A percentile compares a stretch with the other conserved stretches of the same genome.
These are phyloP conservation scores for Calycina marina DNA, from an alignment of 2,329 filamentous ascomycete species.

Conservation along the genomic window DNA sequence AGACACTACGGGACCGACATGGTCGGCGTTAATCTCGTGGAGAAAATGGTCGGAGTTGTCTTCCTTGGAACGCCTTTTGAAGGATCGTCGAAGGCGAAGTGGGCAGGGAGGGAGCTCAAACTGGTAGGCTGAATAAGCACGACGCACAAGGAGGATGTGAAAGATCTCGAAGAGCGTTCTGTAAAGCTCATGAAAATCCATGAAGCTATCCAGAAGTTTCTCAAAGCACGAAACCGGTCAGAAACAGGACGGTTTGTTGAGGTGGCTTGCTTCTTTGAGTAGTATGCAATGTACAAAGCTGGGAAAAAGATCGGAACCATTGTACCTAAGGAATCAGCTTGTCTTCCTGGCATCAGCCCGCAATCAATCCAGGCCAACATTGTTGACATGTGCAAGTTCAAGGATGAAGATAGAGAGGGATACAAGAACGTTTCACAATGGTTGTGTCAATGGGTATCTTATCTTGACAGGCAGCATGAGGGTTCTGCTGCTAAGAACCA, in stretches of 20 bases:
- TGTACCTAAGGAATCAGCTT: slow-evolving; percentile 2
- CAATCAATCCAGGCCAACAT: neutral
- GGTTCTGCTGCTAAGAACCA: no score
- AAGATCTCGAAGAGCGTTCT: slow-evolving; percentile 1
- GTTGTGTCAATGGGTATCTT: slow-evolving; percentile 1
- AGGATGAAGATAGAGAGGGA: neutral
- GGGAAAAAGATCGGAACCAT: neutral
- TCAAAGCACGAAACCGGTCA: neutral
- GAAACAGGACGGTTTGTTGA: neutral
- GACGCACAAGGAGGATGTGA: slow-evolving; percentile 1
- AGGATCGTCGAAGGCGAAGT: neutral
- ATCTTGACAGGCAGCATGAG: slow-evolving; percentile 1
- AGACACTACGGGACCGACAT: no score
- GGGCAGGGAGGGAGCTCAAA: neutral
- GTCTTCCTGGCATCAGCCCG: neutral
- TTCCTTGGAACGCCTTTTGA: neutral
- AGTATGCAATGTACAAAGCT: neutral
- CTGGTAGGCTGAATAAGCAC: neutral
- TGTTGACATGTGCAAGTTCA: slow-evolving; percentile 1
- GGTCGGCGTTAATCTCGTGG: no score
- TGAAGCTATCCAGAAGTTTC: neutral
- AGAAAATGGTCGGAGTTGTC: neutral
- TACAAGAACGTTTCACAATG: neutral
- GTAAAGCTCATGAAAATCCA: neutral
- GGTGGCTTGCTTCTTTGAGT: slow-evolving; percentile 3